Percentiles rank a stretch among this genome's conserved stretches.
These are phyloP conservation scores for Dioscorea zingiberensis DNA, from an alignment of 106 monocot genomes.

Conservation along the genomic window DNA sequence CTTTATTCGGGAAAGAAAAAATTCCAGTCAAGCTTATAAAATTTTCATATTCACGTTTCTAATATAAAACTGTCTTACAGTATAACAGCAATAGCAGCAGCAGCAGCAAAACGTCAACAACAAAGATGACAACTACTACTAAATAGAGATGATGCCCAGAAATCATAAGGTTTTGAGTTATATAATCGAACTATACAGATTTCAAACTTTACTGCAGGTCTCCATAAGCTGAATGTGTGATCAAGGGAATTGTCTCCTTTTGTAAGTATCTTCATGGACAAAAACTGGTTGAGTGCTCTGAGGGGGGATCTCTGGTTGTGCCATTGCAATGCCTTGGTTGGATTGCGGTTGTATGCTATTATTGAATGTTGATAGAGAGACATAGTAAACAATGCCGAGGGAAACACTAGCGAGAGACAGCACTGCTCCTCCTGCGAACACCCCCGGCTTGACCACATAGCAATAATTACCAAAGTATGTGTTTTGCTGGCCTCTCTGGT, in stretches of 20 bases:
- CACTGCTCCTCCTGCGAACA: conserved; percentile 61
- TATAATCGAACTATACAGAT: no score
- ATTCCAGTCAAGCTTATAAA: no score
- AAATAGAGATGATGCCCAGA: no score
- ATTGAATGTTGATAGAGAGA: conserved; percentile 23
- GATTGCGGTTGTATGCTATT: not conserved
- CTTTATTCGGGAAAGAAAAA: no score
- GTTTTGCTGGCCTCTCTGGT: conserved; percentile 35
- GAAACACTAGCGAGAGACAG: conserved; percentile 44
- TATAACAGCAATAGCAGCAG: no score
- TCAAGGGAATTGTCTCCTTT: conserved; percentile 44
- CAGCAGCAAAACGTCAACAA: no score
- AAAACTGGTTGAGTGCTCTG: conserved; percentile 54
- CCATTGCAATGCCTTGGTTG: conserved; percentile 69
- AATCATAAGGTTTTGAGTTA: no score
- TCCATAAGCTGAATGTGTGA: no score
- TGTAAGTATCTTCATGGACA: conserved; percentile 59
- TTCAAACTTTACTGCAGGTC: no score
- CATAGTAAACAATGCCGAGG: conserved; percentile 48
- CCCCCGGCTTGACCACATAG: conserved; percentile 73
- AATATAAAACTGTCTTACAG: no score
- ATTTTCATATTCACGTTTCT: no score
- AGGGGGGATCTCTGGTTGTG: conserved; percentile 50
- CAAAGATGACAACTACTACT: no score
- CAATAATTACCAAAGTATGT: conserved; percentile 61